A percentile compares a stretch with the other conserved stretches of the same genome.
Evolutionary conservation across 2,329 filamentous ascomycete species (phyloP).

Genomic region (Cytospora chrysosperma): DNA sequence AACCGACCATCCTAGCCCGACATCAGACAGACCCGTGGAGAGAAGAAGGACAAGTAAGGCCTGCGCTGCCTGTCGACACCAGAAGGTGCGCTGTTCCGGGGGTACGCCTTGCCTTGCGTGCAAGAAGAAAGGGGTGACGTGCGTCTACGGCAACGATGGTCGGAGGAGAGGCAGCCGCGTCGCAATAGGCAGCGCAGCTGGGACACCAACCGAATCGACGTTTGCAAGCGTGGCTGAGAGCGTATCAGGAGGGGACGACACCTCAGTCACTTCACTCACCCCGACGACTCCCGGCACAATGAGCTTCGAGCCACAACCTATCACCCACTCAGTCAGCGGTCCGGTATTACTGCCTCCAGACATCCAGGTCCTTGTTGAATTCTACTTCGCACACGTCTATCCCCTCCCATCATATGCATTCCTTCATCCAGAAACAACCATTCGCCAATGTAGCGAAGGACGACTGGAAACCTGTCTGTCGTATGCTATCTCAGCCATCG

Average conservation of each 20-base stretch:
- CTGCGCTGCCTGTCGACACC: slow-evolving; percentile 18
- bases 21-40: slow-evolving; percentile 18
- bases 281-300: slow-evolving; percentile 15
- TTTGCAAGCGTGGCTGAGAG: slow-evolving; percentile 7
- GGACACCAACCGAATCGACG: slow-evolving; percentile 17
- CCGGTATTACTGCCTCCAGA: slow-evolving; percentile 7
- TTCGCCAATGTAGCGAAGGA: slow-evolving; percentile 18
- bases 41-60: slow-evolving; percentile 22
- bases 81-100: slow-evolving; percentile 22
- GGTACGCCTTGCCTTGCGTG: slow-evolving; percentile 20
- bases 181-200: slow-evolving; percentile 1
- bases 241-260: slow-evolving; percentile 9
- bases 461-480: slow-evolving; percentile 13
- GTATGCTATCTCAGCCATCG: slow-evolving; percentile 21
- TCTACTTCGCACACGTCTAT: slow-evolving; percentile 22
- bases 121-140: slow-evolving; percentile 21
- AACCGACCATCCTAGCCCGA: slow-evolving; percentile 11
- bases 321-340: neutral
- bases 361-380: slow-evolving; percentile 17
- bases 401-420: slow-evolving; percentile 23
- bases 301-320: neutral
- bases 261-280: slow-evolving; percentile 16
- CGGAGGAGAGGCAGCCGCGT: slow-evolving; percentile 10
- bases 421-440: slow-evolving; percentile 21
- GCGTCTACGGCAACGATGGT: slow-evolving; percentile 17